phyloP scores from a whole-genome alignment of 805 yeast species.

The Lipomyces chichibuensis region DNA sequence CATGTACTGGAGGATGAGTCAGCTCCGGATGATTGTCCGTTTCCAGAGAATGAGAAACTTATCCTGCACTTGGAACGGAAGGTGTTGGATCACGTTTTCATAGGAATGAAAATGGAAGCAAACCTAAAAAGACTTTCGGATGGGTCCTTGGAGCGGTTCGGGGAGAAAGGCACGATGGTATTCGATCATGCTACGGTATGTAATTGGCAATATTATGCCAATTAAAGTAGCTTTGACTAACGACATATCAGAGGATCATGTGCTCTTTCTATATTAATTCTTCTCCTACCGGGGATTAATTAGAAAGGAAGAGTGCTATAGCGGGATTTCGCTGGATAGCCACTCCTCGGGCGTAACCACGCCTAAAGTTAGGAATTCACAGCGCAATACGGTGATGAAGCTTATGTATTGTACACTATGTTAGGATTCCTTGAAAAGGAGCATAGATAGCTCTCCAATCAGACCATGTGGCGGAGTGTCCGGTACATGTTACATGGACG shows the following conservation, averaged over 20 bases:
- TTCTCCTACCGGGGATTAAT: constrained; percentile 4
- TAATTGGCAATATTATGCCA: background rate
- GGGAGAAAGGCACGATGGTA: background rate
- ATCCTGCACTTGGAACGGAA: constrained; percentile 1
- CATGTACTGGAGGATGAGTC: constrained; percentile 3
- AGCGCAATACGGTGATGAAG: too few relatives aligned
- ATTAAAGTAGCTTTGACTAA: background rate
- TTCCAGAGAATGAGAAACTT: constrained; percentile 1
- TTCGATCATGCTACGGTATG: constrained; percentile 5
- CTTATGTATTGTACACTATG: background rate
- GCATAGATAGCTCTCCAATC: background rate
- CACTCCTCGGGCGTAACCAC: background rate
- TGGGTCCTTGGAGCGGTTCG: background rate
- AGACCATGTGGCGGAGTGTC: too few relatives aligned
- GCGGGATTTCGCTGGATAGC: too few relatives aligned
- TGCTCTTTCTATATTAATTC: constrained; percentile 8
- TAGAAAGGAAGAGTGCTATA: too few relatives aligned
- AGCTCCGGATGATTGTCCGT: constrained; percentile 7
- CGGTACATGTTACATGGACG: too few relatives aligned
- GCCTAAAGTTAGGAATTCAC: too few relatives aligned
- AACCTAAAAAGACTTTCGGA: constrained; percentile 4
- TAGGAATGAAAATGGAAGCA: constrained; percentile 6
- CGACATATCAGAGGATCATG: constrained; percentile 1
- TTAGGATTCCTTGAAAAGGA: background rate
- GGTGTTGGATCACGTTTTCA: background rate